Percentiles rank a stretch among this genome's conserved stretches.
Evolutionary conservation across 768 basidiomycete species (phyloP).

Genomic region (Strobilomyces echinocephalus): DNA sequence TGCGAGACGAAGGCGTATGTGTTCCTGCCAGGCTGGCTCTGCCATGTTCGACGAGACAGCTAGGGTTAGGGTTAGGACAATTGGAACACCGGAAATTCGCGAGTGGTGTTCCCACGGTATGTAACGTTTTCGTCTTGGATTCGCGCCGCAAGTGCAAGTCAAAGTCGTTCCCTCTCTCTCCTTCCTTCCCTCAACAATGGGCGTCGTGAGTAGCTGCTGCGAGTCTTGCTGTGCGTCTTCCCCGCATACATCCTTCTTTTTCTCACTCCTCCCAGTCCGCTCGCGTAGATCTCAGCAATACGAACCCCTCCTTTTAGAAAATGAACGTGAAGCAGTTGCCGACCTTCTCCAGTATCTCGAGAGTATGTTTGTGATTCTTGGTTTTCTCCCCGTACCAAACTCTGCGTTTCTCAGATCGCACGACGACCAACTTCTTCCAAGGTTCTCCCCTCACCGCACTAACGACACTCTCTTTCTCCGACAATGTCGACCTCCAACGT

Average conservation of each 20-base stretch:
- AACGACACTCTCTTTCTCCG: slow-evolving; percentile 95
- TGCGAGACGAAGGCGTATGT: slow-evolving; percentile 69
- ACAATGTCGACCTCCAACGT: slow-evolving; percentile 98
- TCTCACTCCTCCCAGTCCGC: slow-evolving; percentile 47
- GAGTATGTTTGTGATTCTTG: slow-evolving; percentile 52
- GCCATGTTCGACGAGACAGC: slow-evolving; percentile 45
- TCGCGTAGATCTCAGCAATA: slow-evolving; percentile 83
- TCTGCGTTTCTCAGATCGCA: slow-evolving; percentile 55
- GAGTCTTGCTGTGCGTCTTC: slow-evolving; percentile 68
- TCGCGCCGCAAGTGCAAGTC: slow-evolving; percentile 9
- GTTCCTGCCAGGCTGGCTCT: slow-evolving; percentile 82
- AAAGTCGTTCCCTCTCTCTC: slow-evolving; percentile 2
- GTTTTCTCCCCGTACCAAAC: background rate
- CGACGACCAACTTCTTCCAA: slow-evolving; percentile 96
- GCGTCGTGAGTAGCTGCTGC: slow-evolving; percentile 75
- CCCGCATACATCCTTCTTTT: slow-evolving; percentile 6
- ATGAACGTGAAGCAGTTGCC: slow-evolving; percentile 96
- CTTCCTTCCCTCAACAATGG: slow-evolving; percentile 43
- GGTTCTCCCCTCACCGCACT: slow-evolving; percentile 89
- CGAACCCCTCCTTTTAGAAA: slow-evolving; percentile 82
- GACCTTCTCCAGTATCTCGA: slow-evolving; percentile 96
- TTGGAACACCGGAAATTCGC: slow-evolving; percentile 17
- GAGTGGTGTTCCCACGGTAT: slow-evolving; percentile 21
- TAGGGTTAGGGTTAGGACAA: slow-evolving; percentile 27
- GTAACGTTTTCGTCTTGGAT: slow-evolving; percentile 15